Conservation (phyloP, 371 early-diverging fungal species). For the Mucor ambiguus region DNA sequence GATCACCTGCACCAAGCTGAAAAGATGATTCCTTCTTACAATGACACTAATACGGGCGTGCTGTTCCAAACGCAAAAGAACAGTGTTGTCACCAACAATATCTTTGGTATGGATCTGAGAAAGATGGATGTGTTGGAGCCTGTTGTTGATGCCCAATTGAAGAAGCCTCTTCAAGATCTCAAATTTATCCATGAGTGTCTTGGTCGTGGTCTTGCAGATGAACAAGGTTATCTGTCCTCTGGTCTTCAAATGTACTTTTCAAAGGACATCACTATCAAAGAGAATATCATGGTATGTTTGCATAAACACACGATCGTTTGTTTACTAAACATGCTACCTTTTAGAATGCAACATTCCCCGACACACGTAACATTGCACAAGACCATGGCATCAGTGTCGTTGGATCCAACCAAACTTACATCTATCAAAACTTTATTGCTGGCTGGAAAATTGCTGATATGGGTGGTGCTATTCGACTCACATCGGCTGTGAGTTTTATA, state of each 20-base stretch:
- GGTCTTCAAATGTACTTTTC: conserved; percentile 40
- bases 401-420: conserved; percentile 42
- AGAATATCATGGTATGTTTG: conserved; percentile 41
- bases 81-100: conserved; percentile 47
- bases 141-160: conserved; percentile 23
- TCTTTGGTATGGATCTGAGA: conserved; percentile 52
- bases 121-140: conserved; percentile 27
- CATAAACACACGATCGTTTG: not conserved
- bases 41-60: conserved; percentile 36
- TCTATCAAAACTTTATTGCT: conserved; percentile 50
- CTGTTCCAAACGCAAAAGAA: conserved; percentile 39
- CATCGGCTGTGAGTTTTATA: conserved; percentile 39
- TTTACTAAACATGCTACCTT: not conserved
- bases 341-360: conserved; percentile 47
- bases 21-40: conserved; percentile 24
- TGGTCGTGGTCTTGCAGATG: conserved; percentile 18
- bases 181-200: conserved; percentile 33
- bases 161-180: conserved; percentile 22
- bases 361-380: conserved; percentile 34
- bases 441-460: conserved; percentile 48
- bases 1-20: conserved; percentile 34
- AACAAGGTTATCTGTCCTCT: conserved; percentile 46
- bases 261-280: conserved; percentile 41
- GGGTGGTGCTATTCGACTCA: conserved; percentile 47
- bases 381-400: conserved; percentile 46